These are phyloP conservation scores for Trichoderma semiorbis DNA, from an alignment of 2,329 filamentous ascomycete species.

Conservation along the genomic window DNA sequence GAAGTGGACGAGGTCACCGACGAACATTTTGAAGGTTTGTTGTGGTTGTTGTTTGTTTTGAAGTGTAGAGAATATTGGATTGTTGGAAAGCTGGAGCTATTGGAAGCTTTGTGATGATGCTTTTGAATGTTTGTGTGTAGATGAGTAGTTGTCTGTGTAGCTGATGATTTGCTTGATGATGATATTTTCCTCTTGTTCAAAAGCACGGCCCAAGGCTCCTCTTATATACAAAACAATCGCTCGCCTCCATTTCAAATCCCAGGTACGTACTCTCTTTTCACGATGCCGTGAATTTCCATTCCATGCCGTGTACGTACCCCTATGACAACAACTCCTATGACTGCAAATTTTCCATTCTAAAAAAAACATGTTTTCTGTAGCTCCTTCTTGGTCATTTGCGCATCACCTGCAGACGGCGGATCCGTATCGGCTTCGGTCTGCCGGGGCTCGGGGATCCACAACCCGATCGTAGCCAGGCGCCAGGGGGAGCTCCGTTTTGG, in stretches of 20 bases:
- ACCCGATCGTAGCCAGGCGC: conserved; percentile 16
- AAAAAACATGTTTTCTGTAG: not conserved
- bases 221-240: not conserved
- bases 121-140: not conserved
- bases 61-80: not conserved
- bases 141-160: not conserved
- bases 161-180: not conserved
- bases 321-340: not conserved
- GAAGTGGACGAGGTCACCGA: conserved; percentile 29
- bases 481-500: not conserved
- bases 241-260: not conserved
- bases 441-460: conserved; percentile 2
- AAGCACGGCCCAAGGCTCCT: not conserved
- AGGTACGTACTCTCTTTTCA: conserved; percentile 9
- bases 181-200: not conserved
- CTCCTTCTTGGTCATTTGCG: not conserved
- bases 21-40: conserved; percentile 26
- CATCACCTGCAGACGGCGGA: conserved; percentile 5
- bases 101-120: not conserved
- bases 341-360: not conserved
- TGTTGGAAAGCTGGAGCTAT: not conserved
- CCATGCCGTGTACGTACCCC: not conserved
- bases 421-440: not conserved
- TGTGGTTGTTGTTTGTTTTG: not conserved
- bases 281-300: conserved; percentile 17